phyloP scores from a whole-genome alignment of 2,329 filamentous ascomycete species.

The Akanthomyces muscarius region DNA sequence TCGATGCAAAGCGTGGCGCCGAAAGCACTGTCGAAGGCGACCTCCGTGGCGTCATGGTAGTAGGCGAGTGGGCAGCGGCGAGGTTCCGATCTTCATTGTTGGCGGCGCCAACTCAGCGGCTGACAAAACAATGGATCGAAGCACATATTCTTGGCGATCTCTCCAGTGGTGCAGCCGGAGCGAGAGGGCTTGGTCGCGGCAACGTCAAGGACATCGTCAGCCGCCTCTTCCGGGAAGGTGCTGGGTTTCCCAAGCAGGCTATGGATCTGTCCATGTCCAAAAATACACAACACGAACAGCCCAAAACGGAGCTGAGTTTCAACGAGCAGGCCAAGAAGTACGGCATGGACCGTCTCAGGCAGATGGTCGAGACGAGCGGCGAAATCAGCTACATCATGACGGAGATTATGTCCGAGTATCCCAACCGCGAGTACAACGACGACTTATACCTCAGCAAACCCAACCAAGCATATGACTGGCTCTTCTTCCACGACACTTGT shows the following conservation, averaged over 20 bases:
- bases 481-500: conserved; percentile 85
- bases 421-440: conserved; percentile 85
- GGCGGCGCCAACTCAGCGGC: conserved; percentile 35
- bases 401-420: conserved; percentile 83
- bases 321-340: conserved; percentile 68
- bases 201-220: conserved; percentile 70
- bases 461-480: conserved; percentile 84
- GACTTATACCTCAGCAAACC: conserved; percentile 89
- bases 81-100: conserved; percentile 54
- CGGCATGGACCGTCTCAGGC: conserved; percentile 65
- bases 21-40: conserved; percentile 69
- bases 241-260: conserved; percentile 65
- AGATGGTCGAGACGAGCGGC: conserved; percentile 76
- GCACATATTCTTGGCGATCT: conserved; percentile 65
- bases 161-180: conserved; percentile 65
- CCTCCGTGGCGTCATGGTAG: conserved; percentile 78
- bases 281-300: conserved; percentile 49
- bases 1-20: conserved; percentile 63
- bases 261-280: conserved; percentile 37
- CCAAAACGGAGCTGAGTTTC: conserved; percentile 61
- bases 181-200: conserved; percentile 67
- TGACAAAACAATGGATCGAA: conserved; percentile 77
- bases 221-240: conserved; percentile 75
- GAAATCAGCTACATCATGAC: conserved; percentile 75
- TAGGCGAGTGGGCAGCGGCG: conserved; percentile 80